Evolutionary conservation across 306 rosid genomes (phyloP).

Genomic region (Hippophae gyantsensis): DNA sequence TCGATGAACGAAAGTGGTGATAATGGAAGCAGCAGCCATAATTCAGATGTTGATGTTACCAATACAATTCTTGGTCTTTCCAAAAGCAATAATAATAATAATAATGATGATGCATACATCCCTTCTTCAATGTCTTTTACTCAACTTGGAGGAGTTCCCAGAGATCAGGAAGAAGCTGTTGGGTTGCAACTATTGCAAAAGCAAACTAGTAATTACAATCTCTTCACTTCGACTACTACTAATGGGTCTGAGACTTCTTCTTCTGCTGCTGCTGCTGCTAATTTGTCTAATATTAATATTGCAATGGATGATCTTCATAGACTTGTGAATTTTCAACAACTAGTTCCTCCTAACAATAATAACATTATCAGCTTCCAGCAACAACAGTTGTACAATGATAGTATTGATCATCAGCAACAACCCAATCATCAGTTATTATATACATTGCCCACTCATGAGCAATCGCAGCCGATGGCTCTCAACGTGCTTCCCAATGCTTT

Average conservation of each 20-base stretch:
- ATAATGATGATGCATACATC: background rate
- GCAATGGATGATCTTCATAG: slow-evolving; percentile 70
- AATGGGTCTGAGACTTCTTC: slow-evolving; percentile 10
- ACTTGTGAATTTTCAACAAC: slow-evolving; percentile 47
- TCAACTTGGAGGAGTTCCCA: background rate
- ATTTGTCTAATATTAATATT: background rate
- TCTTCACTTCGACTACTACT: too few relatives aligned
- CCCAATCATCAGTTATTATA: slow-evolving; percentile 28
- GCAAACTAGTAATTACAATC: too few relatives aligned
- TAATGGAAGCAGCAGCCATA: slow-evolving; percentile 27
- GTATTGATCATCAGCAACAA: slow-evolving; percentile 14
- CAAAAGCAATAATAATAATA: slow-evolving; percentile 18
- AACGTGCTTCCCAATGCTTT: slow-evolving; percentile 36
- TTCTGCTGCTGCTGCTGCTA: slow-evolving; percentile 1
- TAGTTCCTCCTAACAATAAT: background rate
- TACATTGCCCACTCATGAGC: slow-evolving; percentile 21
- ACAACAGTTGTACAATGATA: slow-evolving; percentile 22
- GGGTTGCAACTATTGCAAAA: too few relatives aligned
- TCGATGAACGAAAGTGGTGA: slow-evolving; percentile 24
- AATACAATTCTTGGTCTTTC: slow-evolving; percentile 62
- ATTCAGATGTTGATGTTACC: slow-evolving; percentile 15
- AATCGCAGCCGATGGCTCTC: slow-evolving; percentile 12
- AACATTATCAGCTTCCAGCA: slow-evolving; percentile 12
- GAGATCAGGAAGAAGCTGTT: background rate
- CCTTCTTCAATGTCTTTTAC: slow-evolving; percentile 10